Conservation (phyloP, 2,329 filamentous ascomycete genomes). For the Neofusicoccum umdonicola region DNA sequence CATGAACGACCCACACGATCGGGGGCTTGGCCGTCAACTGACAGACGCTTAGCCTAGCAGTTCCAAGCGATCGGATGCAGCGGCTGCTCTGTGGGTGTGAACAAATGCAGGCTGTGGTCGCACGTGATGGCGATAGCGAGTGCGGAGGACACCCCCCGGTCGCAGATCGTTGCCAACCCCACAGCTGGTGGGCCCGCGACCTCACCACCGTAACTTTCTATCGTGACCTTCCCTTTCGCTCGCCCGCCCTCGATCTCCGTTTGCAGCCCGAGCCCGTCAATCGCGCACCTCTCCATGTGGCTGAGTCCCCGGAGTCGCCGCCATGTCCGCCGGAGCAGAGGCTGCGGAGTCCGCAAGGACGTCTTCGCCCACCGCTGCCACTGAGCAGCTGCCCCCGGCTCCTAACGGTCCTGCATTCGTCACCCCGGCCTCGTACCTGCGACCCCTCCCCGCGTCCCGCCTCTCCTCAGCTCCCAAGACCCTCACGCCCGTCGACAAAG, state of each 20-base stretch:
- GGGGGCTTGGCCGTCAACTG: background rate
- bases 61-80: background rate
- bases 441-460: slow-evolving; percentile 27
- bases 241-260: background rate
- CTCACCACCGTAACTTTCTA: slow-evolving; percentile 18
- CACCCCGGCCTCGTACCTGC: slow-evolving; percentile 38
- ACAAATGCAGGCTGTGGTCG: background rate
- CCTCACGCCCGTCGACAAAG: slow-evolving; percentile 66
- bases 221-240: slow-evolving; percentile 16
- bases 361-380: slow-evolving; percentile 23
- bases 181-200: slow-evolving; percentile 12
- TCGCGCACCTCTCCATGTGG: slow-evolving; percentile 31
- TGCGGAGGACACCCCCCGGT: slow-evolving; percentile 1
- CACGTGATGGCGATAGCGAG: slow-evolving; percentile 12
- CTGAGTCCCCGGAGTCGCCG: slow-evolving; percentile 32
- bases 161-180: slow-evolving; percentile 18
- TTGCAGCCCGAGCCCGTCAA: background rate
- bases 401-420: slow-evolving; percentile 32
- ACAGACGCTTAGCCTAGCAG: background rate
- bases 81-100: background rate
- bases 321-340: slow-evolving; percentile 38
- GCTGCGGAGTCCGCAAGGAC: slow-evolving; percentile 29
- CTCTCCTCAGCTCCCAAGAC: slow-evolving; percentile 30
- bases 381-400: slow-evolving; percentile 22
- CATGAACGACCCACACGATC: background rate